These are phyloP conservation scores for Saccharomycopsis amapae DNA, from an alignment of 805 yeast genomes.

Conservation along the genomic window DNA sequence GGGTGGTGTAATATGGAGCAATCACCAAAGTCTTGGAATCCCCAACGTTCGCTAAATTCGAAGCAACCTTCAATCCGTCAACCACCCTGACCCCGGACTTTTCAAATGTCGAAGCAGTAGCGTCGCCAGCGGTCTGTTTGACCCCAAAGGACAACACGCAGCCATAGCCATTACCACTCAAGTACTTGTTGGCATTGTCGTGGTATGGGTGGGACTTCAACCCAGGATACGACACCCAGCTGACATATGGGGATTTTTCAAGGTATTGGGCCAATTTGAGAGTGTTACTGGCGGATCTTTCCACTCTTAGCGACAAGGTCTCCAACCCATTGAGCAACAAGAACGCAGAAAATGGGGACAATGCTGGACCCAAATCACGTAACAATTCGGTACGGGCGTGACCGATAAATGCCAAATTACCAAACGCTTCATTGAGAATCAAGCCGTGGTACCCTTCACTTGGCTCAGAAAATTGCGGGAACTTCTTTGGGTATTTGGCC, in stretches of 20 bases:
- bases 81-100: conserved; percentile 80
- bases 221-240: conserved; percentile 93
- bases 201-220: conserved; percentile 71
- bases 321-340: conserved; percentile 86
- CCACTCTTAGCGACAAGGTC: conserved; percentile 87
- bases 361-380: conserved; percentile 87
- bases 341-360: conserved; percentile 86
- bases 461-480: conserved; percentile 87
- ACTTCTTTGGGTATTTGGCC: conserved; percentile 75
- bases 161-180: conserved; percentile 66
- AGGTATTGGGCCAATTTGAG: conserved; percentile 70
- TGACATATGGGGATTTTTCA: conserved; percentile 64
- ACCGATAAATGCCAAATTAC: conserved; percentile 69
- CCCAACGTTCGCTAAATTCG: conserved; percentile 95
- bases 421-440: conserved; percentile 73
- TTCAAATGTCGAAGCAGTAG: conserved; percentile 51
- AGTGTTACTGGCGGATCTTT: conserved; percentile 84
- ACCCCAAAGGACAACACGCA: conserved; percentile 88
- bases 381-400: conserved; percentile 77
- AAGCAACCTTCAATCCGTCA: conserved; percentile 75
- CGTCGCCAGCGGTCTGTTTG: conserved; percentile 44
- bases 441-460: conserved; percentile 92
- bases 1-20: conserved; percentile 95
- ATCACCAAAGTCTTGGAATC: conserved; percentile 92
- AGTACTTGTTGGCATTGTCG: conserved; percentile 75